phyloP scores from a whole-genome alignment of 352 stramenopile species.

The Globisporangium heterothallicum region DNA sequence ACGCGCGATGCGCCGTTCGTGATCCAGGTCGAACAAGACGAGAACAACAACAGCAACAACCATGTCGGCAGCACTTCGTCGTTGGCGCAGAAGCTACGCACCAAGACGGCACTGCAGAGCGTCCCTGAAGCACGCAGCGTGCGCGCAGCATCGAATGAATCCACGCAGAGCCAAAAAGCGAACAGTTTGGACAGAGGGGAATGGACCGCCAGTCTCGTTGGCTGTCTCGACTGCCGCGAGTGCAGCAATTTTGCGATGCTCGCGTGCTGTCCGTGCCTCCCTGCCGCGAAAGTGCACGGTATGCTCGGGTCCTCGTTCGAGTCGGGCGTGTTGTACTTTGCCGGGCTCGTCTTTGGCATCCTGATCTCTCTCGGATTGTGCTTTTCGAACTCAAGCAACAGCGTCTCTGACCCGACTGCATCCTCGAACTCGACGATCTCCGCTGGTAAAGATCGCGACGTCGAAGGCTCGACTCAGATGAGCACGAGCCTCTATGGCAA shows the following conservation, averaged over 20 bases:
- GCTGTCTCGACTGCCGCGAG: conserved; percentile 3
- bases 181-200: background rate
- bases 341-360: conserved; percentile 28
- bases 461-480: background rate
- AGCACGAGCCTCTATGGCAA: conserved; percentile 1
- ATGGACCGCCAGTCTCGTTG: conserved; percentile 5
- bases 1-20: conserved; percentile 10
- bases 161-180: conserved; percentile 5
- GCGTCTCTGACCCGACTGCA: no score
- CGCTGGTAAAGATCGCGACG: background rate
- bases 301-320: conserved; percentile 32
- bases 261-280: conserved; percentile 37
- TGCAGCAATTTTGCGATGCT: conserved; percentile 6
- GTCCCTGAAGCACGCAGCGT: conserved; percentile 8
- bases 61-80: background rate
- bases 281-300: conserved; percentile 32
- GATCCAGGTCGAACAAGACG: conserved; percentile 6
- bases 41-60: background rate
- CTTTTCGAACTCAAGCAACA: conserved; percentile 11
- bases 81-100: conserved; percentile 6
- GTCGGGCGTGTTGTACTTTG: conserved; percentile 37
- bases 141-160: conserved; percentile 11
- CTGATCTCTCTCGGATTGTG: conserved; percentile 30
- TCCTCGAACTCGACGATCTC: background rate
- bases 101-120: conserved; percentile 10